Evolutionary conservation across 257 asterid species (phyloP).

Genomic region (Capsicum pubescens): DNA sequence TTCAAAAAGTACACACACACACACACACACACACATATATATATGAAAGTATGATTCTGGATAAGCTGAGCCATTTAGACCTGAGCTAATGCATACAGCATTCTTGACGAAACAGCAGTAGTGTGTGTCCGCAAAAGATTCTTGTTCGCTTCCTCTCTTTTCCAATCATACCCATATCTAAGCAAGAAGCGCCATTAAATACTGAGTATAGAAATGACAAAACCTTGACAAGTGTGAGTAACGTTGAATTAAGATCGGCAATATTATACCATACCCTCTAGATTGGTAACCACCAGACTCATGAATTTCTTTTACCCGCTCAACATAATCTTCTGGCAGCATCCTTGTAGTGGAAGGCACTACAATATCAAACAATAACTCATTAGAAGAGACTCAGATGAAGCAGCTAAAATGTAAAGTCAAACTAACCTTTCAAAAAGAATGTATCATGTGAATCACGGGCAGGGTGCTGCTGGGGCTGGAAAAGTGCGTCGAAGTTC

Average conservation of each 20-base stretch:
- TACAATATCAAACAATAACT: slow-evolving; percentile 36
- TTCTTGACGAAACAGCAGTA: slow-evolving; percentile 96
- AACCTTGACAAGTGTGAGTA: background rate
- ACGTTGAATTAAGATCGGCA: background rate
- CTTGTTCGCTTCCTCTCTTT: slow-evolving; percentile 95
- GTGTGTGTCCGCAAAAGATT: slow-evolving; percentile 98
- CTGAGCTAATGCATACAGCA: slow-evolving; percentile 92
- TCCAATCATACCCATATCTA: slow-evolving; percentile 94
- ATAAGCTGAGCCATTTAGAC: slow-evolving; percentile 43
- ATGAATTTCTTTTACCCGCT: slow-evolving; percentile 80
- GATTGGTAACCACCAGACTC: slow-evolving; percentile 96
- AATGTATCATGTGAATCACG: slow-evolving; percentile 99
- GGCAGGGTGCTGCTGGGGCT: slow-evolving; percentile 99
- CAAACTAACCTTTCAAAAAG: slow-evolving; percentile 76
- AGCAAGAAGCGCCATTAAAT: slow-evolving; percentile 20
- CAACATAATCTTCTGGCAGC: slow-evolving; percentile 94
- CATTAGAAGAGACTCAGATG: slow-evolving; percentile 34
- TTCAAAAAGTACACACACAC: background rate
- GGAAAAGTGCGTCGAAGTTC: slow-evolving; percentile 99
- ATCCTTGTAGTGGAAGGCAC: slow-evolving; percentile 83
- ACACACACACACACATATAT: too few relatives aligned
- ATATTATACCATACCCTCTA: slow-evolving; percentile 67
- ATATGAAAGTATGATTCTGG: background rate
- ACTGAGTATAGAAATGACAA: background rate
- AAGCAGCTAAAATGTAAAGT: slow-evolving; percentile 31